phyloP scores from a whole-genome alignment of 2,329 filamentous ascomycete genomes.

The Talaromyces sp. region DNA sequence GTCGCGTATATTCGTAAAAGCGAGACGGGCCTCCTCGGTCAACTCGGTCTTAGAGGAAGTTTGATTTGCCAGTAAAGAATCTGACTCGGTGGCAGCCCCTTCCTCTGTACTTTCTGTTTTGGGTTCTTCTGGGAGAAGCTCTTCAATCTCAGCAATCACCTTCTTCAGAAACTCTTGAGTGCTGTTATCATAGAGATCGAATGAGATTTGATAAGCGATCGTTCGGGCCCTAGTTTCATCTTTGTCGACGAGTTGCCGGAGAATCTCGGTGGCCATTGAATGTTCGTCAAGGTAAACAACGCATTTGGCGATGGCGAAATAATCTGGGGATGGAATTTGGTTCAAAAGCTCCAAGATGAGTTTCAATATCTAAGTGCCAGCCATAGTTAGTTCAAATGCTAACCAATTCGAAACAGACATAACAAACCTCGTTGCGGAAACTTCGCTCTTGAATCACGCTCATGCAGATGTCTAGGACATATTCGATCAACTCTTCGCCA shows the following conservation, averaged over 20 bases:
- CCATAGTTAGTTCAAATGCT: constrained; percentile 1
- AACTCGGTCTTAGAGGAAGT: constrained; percentile 46
- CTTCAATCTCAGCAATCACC: constrained; percentile 56
- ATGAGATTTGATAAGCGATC: constrained; percentile 94
- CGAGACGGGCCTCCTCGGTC: constrained; percentile 51
- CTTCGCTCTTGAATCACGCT: constrained; percentile 92
- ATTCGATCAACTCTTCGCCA: constrained; percentile 93
- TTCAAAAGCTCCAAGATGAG: constrained; percentile 94
- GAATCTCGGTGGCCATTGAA: constrained; percentile 81
- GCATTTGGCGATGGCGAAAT: constrained; percentile 96
- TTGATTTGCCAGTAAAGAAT: constrained; percentile 55
- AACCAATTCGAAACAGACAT: neutral
- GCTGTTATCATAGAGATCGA: constrained; percentile 97
- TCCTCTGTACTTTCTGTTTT: constrained; percentile 49
- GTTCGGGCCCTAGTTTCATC: constrained; percentile 75
- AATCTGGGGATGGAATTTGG: constrained; percentile 88
- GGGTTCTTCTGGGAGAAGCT: constrained; percentile 62
- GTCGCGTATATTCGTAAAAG: constrained; percentile 55
- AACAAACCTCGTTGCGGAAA: constrained; percentile 65
- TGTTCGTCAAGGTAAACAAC: constrained; percentile 94
- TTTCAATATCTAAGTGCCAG: constrained; percentile 64
- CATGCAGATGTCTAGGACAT: constrained; percentile 94
- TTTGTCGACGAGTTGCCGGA: constrained; percentile 74
- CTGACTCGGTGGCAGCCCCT: constrained; percentile 54
- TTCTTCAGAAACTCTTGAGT: constrained; percentile 95